These are phyloP conservation scores for Hypomyces perniciosus DNA, from an alignment of 2,329 filamentous ascomycete species.

Conservation along the genomic window DNA sequence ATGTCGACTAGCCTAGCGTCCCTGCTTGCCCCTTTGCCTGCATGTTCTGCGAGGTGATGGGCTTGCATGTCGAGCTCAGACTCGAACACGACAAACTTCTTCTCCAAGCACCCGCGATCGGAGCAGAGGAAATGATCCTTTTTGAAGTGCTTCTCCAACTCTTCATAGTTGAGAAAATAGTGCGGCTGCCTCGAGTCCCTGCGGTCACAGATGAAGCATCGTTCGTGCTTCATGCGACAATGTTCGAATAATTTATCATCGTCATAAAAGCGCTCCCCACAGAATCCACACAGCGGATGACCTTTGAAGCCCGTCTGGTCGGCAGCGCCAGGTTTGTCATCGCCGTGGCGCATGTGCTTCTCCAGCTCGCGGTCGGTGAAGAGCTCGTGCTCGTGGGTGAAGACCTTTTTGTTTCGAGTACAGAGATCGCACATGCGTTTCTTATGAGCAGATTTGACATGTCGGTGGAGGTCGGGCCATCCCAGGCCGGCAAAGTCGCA, in stretches of 20 bases:
- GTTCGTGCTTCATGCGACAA: slow-evolving; percentile 88
- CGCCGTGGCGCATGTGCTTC: slow-evolving; percentile 83
- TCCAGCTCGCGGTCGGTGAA: slow-evolving; percentile 77
- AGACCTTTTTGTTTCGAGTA: slow-evolving; percentile 91
- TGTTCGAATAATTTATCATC: slow-evolving; percentile 92
- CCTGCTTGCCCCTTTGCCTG: slow-evolving; percentile 74
- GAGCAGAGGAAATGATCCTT: slow-evolving; percentile 81
- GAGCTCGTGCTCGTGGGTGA: slow-evolving; percentile 94
- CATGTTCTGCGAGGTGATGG: slow-evolving; percentile 81
- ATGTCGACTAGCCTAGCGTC: slow-evolving; percentile 85
- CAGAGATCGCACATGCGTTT: slow-evolving; percentile 92
- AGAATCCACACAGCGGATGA: slow-evolving; percentile 92
- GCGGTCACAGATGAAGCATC: slow-evolving; percentile 90
- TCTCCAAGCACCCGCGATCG: slow-evolving; percentile 84
- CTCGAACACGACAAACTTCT: slow-evolving; percentile 96
- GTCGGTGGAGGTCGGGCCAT: slow-evolving; percentile 55
- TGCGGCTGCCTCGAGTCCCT: slow-evolving; percentile 65
- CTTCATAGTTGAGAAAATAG: slow-evolving; percentile 86
- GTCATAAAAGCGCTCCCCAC: slow-evolving; percentile 85
- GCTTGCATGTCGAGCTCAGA: slow-evolving; percentile 93
- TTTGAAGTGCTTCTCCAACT: slow-evolving; percentile 79
- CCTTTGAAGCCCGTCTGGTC: slow-evolving; percentile 96
- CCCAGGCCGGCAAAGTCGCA: slow-evolving; percentile 76
- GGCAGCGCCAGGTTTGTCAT: slow-evolving; percentile 80
- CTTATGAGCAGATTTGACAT: slow-evolving; percentile 75